Evolutionary conservation across 148 eudicot genomes (phyloP), one percentile per base, ranked within the genome.

Genomic region (Polygonum aviculare): DNA sequence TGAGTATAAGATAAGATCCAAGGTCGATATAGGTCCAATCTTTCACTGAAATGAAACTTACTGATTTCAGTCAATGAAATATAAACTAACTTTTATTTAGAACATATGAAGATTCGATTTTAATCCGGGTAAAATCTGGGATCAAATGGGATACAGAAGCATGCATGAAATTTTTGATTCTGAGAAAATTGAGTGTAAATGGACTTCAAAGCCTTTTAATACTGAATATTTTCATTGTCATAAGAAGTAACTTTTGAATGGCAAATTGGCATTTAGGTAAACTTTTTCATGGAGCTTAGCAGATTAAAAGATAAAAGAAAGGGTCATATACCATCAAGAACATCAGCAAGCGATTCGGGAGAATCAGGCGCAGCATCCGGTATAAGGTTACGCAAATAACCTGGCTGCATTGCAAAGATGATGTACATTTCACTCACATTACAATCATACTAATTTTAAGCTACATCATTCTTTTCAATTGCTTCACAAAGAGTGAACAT

Each of bases 311-410:
- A 35, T 16, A 67, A 35, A 65, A 38, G 18, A 38, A 7, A 9
- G 16, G 72, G 44, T 1, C 21, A 67, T 36, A 67, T 77, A 94
- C 98, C 98, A 78, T 87, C 82, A 77, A 95, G 89, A 73, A 95
- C 91, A 78, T 86, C 86, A 82, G 91, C 80, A 76, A 95, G 78
- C 7, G 93, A 78, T 81, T 95, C 96, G 2, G 94, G 90, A 11
- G 78, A 85, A 80, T 67, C 81, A 9, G 99, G 99, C 59, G 99
- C 94, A 74, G 94, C 85, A 73, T 83, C 85, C 5, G 99, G 99
- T 71, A 95, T 57, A 72, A 92, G 96, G 60, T 88, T 81, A 36
- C 84, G 86, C 51, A 95, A 88, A 84, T 95, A 92, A 74, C 97
- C 97, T 77, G 99, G 99, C 99, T 95, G 88, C 82, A 82, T 22